A percentile compares a stretch with the other conserved stretches of the same genome.
phyloP scores from a whole-genome alignment of 495 filamentous ascomycete species.

The Astrocystis sublimbata region DNA sequence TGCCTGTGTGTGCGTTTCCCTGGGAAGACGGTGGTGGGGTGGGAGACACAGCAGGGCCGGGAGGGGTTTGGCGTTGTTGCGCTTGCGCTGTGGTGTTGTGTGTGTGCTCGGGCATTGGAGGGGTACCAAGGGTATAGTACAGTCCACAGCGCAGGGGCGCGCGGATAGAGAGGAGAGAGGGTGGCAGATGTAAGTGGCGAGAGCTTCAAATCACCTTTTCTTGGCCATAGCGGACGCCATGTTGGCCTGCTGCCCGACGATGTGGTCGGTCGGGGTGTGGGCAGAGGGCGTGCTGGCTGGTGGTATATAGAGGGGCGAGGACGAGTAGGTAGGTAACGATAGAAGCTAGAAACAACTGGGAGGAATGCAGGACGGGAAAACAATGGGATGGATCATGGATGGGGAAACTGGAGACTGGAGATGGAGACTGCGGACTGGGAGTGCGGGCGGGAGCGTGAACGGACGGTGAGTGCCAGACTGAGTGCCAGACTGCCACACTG shows the following conservation, averaged over 20 bases:
- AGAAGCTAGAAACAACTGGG: slow-evolving; percentile 2
- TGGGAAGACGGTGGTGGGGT: slow-evolving; percentile 19
- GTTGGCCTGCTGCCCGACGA: no score
- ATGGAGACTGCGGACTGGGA: no score
- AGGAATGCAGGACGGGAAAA: slow-evolving; percentile 7
- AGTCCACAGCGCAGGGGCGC: no score
- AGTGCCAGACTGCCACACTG: no score
- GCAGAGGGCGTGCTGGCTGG: slow-evolving; percentile 10
- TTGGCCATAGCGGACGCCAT: slow-evolving; percentile 29
- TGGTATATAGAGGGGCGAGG: slow-evolving; percentile 30
- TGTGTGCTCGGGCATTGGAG: slow-evolving; percentile 4
- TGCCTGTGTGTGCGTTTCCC: slow-evolving; percentile 17
- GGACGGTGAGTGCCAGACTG: no score
- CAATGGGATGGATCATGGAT: slow-evolving; percentile 9
- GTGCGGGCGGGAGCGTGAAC: no score
- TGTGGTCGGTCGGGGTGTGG: slow-evolving; percentile 22
- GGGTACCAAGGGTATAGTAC: no score
- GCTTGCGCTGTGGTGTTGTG: background rate
- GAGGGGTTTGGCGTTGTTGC: slow-evolving; percentile 2
- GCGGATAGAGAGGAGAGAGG: background rate
- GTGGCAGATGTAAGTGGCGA: slow-evolving; percentile 10
- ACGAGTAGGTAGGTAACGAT: slow-evolving; percentile 8
- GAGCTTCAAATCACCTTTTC: slow-evolving; percentile 27
- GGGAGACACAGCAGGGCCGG: slow-evolving; percentile 12
- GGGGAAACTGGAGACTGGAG: background rate